phyloP scores from a whole-genome alignment of 331 rosid species.

The Cydonia oblonga region DNA sequence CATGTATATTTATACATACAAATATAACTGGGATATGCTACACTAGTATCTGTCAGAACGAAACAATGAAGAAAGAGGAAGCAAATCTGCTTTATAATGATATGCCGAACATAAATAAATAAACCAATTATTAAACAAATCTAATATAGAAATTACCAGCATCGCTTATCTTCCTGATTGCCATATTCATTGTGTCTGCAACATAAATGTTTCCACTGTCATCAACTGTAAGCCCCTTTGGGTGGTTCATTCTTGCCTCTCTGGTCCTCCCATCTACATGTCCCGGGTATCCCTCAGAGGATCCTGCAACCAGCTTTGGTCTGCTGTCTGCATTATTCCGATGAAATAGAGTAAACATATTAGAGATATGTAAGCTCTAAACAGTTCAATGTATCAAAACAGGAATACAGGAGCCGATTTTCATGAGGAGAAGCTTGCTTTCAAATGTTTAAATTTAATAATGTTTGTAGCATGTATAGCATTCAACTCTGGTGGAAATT shows the following conservation, averaged over 20 bases:
- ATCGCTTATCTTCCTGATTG: conserved; percentile 84
- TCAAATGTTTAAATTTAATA: no score
- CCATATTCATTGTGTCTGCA: conserved; percentile 81
- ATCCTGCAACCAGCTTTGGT: conserved; percentile 72
- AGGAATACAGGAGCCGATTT: not conserved
- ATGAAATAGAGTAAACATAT: not conserved
- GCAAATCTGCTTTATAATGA: not conserved
- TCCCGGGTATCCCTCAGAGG: conserved; percentile 71
- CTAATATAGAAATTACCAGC: conserved; percentile 34
- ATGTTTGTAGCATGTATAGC: no score
- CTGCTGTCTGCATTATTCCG: conserved; percentile 59
- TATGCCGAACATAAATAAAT: not conserved
- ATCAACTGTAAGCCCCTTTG: conserved; percentile 79
- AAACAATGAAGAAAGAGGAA: not conserved
- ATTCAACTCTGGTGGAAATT: no score
- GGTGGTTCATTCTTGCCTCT: conserved; percentile 84
- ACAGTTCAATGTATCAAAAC: not conserved
- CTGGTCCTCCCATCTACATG: conserved; percentile 77
- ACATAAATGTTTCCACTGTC: conserved; percentile 84
- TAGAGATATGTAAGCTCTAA: not conserved
- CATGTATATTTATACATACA: no score
- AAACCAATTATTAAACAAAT: not conserved
- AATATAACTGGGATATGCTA: not conserved
- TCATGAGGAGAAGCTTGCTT: no score
- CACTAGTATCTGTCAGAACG: not conserved